Evolutionary conservation across 192 early-diverging fungal genomes (phyloP).

Genomic region (Anaeromyces robustus): DNA sequence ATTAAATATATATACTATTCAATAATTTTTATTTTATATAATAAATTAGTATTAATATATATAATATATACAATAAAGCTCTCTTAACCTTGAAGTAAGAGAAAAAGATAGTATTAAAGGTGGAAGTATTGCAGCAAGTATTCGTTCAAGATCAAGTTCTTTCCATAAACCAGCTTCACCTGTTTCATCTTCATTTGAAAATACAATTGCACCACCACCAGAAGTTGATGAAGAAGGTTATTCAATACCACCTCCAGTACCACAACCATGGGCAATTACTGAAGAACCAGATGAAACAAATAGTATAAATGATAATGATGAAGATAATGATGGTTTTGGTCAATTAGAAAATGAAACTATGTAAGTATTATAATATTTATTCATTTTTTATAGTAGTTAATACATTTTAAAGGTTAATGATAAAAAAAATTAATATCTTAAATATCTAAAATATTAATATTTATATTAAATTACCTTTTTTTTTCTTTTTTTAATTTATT

Average conservation of each 20-base stretch:
- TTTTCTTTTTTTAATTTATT: too few species aligned
- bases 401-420: too few species aligned
- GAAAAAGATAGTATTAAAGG: not conserved
- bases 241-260: not conserved
- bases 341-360: not conserved
- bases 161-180: not conserved
- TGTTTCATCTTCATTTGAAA: not conserved
- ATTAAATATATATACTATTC: too few species aligned
- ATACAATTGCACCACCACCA: not conserved
- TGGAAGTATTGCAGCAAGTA: not conserved
- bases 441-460: too few species aligned
- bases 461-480: too few species aligned
- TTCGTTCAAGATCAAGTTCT: not conserved
- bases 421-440: too few species aligned
- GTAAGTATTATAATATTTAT: not conserved
- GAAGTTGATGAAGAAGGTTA: not conserved
- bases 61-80: not conserved
- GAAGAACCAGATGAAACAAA: not conserved
- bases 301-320: not conserved
- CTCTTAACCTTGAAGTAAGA: not conserved
- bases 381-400: too few species aligned
- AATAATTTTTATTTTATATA: too few species aligned
- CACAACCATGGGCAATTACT: not conserved
- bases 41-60: too few species aligned
- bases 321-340: not conserved